phyloP scores from a whole-genome alignment of 139 green algal species.

The Zygnema cylindricum region DNA sequence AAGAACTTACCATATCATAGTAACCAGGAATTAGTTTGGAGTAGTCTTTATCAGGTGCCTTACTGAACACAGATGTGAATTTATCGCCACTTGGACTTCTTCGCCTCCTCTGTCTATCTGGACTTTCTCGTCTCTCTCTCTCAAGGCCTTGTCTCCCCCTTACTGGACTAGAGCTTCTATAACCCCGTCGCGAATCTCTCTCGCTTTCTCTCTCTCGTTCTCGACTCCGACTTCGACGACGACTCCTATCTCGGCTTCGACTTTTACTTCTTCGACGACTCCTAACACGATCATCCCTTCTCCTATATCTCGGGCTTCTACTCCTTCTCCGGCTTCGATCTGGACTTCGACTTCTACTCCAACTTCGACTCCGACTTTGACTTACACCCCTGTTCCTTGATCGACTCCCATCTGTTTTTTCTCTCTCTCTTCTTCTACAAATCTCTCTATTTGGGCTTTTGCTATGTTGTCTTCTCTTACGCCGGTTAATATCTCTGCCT shows the following conservation, averaged over 20 bases:
- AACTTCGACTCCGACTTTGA: neutral
- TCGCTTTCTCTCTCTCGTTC: neutral
- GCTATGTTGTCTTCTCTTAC: too few relatives aligned
- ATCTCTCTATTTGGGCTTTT: neutral
- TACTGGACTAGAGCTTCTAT: neutral
- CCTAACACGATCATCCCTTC: neutral
- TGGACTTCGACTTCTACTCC: neutral
- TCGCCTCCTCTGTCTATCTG: neutral
- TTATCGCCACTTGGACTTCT: neutral
- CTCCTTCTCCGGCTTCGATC: neutral
- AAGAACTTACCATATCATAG: neutral
- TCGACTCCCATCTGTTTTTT: neutral
- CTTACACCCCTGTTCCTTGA: neutral
- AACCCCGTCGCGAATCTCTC: neutral
- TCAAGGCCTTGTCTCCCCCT: neutral
- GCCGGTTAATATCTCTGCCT: neutral
- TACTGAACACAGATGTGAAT: neutral
- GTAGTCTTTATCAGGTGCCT: neutral
- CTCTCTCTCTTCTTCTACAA: neutral
- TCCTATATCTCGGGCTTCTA: slow-evolving; percentile 19
- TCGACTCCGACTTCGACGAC: neutral
- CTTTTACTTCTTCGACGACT: slow-evolving; percentile 5
- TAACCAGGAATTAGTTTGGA: neutral
- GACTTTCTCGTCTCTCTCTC: neutral
- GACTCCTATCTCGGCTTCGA: neutral